Base-by-base conservation (phyloP, 768 basidiomycete species). In the Russula earlei region DNA sequence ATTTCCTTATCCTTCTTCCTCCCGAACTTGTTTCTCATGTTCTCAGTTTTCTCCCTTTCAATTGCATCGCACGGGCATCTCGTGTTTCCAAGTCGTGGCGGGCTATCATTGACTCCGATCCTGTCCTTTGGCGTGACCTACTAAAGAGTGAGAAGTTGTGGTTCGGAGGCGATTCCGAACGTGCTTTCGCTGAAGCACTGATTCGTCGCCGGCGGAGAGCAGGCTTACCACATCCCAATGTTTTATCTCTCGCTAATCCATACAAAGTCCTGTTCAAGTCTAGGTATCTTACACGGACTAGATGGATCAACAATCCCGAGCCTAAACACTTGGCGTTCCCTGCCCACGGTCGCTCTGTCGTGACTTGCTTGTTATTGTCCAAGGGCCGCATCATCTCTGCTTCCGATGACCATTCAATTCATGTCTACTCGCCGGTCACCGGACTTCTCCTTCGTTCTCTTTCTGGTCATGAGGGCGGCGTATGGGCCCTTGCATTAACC, bases 361-460 rank as follows among this genome's bases (percentile, higher is more conserved):
- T 99, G 67, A 99, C 95, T 40, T 96, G 93, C 68, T 82, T 97
- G 44, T 81, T 97, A 64, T 91, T 99, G 73, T 96, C 95, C 48
- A 83, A 84, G 58, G 88, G 89, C 29, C 91, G 94, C 58, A 91
- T 99, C 71, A 91, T 99, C 65, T 93, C 91, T 11, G 94, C 95
- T 11, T 95, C 92, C 0, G 95, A 99, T 69, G 94, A 97, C 70
- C 91, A 97, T 64, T 89, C 91, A 4, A 96, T 98, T 65, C 90
- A 94, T 66, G 83, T 99, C 44, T 97, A 95, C 68, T 87, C 85
- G 22, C 93, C 91, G n/a, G 68, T 78, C 25, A 88, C 85, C 0
- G 95, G 95, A 12, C 76, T 81, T 36, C 77, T 89, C 20, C 69
- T 85, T 5, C 82, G 79, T 40, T 80, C 84, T 1, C 77, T 98